These are phyloP conservation scores for Neurospora cerealis DNA, from an alignment of 495 filamentous ascomycete genomes.

Conservation along the genomic window DNA sequence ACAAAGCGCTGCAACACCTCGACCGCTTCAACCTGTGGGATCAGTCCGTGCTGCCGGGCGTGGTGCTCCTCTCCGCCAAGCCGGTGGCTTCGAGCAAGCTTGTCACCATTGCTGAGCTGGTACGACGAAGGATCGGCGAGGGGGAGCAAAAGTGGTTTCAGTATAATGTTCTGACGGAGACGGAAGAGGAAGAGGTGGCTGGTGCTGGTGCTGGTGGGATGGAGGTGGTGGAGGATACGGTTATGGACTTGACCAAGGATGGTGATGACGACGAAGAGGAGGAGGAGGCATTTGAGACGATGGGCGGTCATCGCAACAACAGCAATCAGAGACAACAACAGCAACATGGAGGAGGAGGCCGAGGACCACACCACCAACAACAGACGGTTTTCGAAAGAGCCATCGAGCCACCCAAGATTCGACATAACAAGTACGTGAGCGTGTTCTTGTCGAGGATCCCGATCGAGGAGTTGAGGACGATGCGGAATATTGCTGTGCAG, in stretches of 20 bases:
- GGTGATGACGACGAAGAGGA: conserved; percentile 7
- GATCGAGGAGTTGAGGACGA: conserved; percentile 37
- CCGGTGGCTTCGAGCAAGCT: conserved; percentile 45
- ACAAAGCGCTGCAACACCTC: conserved; percentile 31
- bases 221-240: conserved; percentile 30
- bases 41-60: conserved; percentile 15
- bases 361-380: neutral
- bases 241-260: conserved; percentile 13
- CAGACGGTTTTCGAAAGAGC: conserved; percentile 36
- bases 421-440: conserved; percentile 37
- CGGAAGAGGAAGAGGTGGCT: conserved; percentile 17
- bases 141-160: conserved; percentile 48
- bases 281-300: conserved; percentile 40
- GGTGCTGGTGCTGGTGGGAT: conserved; percentile 11
- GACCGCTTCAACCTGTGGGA: conserved; percentile 24
- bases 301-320: conserved; percentile 12
- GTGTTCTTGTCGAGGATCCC: conserved; percentile 49
- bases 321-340: neutral
- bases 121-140: conserved; percentile 47
- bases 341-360: neutral
- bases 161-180: conserved; percentile 42
- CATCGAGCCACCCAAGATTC: conserved; percentile 21
- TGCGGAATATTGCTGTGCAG: conserved; percentile 20
- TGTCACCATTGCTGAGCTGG: conserved; percentile 54
- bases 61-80: conserved; percentile 43